Base-by-base conservation (phyloP, 2,329 filamentous ascomycete species). In the Calonectria pseudoturangicola region DNA sequence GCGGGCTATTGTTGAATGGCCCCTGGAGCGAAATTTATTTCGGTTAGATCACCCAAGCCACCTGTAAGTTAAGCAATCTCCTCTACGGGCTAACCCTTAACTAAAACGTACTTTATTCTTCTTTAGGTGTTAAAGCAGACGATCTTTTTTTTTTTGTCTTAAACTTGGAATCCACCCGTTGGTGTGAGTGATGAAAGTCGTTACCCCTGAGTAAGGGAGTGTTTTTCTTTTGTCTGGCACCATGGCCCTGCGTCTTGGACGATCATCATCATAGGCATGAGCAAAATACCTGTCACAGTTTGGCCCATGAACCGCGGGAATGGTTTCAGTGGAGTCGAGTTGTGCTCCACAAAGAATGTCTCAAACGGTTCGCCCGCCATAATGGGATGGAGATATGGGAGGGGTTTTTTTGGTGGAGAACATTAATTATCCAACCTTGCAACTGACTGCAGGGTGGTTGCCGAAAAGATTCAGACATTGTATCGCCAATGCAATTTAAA, bases 21-120 rank as follows among this genome's bases (percentile, higher is more conserved):
- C 43, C 43, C 43, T 47, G 43, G 18, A 47, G 18, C 43, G 43
- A 47, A 47, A 47, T 47, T 47, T 47, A 47, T 47, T 47, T n/a
- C 21, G 43, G 43, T 12, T 47, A 25, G 21, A 47, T n/a, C 21
- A 47, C 2, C 43, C 43, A 47, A 47, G 21, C 43, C 12, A 5
- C 8, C 21, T 21, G 18, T 47, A 47, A 12, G 15, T 18, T 47
- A 47, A 47, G 18, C 18, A 18, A 21, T 18, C 4, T 18, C 43
- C 7, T 47, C 18, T 18, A 47, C 18, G 5, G 43, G 18, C 43
- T 47, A 47, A 47, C 43, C 43, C n/a, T 21, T 47, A 12, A 47
- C 43, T 47, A 47, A 47, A 47, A 47, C 8, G 9, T 47, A 47
- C 43, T 12, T 47, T 47, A 47, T 47, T 47, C 43, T 47, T 47